phyloP scores from a whole-genome alignment of 768 basidiomycete species.

The Xerocomus spinulosus region DNA sequence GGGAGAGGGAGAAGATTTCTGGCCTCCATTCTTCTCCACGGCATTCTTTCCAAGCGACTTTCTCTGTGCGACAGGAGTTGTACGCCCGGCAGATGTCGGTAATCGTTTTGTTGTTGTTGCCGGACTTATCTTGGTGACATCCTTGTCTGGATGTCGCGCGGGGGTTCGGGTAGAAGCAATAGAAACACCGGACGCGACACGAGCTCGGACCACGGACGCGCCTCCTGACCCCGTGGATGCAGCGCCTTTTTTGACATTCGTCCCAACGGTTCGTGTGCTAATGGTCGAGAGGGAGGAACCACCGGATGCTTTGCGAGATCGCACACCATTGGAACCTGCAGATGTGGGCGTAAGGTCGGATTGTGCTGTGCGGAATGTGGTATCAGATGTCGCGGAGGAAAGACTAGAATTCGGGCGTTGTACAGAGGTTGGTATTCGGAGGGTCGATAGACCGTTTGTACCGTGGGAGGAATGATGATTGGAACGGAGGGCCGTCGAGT shows the following conservation, averaged over 20 bases:
- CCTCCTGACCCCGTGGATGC: constrained; percentile 12
- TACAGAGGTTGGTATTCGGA: constrained; percentile 28
- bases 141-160: constrained; percentile 23
- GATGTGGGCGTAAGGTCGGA: constrained; percentile 31
- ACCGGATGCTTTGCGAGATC: constrained; percentile 27
- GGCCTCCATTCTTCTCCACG: constrained; percentile 11
- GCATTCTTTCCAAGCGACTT: constrained; percentile 14
- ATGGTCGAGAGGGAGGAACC: constrained; percentile 29
- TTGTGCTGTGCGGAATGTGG: constrained; percentile 29
- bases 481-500: constrained; percentile 24
- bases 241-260: constrained; percentile 14
- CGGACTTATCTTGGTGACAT: constrained; percentile 21
- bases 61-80: constrained; percentile 20
- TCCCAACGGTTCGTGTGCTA: constrained; percentile 31
- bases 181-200: constrained; percentile 28
- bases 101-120: constrained; percentile 16
- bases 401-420: constrained; percentile 27
- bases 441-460: constrained; percentile 22
- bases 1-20: constrained; percentile 11
- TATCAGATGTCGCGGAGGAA: constrained; percentile 29
- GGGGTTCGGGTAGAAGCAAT: constrained; percentile 22
- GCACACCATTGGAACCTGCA: constrained; percentile 18
- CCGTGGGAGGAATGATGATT: constrained; percentile 16
- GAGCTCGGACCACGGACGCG: constrained; percentile 5
- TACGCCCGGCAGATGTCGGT: constrained; percentile 18